These are phyloP conservation scores for Laburnicola sp. DNA, from an alignment of 2,329 filamentous ascomycete species.

Conservation along the genomic window DNA sequence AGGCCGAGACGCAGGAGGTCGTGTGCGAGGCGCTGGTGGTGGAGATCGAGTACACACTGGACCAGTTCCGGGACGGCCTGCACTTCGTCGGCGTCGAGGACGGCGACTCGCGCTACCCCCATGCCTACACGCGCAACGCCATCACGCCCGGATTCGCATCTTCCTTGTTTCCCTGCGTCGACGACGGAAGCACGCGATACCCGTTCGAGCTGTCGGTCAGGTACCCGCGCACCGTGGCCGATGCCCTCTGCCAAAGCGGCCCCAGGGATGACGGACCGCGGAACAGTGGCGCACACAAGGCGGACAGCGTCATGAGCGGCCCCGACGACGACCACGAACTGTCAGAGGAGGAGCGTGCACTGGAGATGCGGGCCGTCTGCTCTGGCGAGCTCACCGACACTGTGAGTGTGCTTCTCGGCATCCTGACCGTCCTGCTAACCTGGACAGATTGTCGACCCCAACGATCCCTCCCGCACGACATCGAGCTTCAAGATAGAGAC, in stretches of 20 bases:
- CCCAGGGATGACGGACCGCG: constrained; percentile 17
- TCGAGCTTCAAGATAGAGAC: constrained; percentile 74
- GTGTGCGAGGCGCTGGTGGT: constrained; percentile 63
- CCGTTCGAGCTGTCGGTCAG: constrained; percentile 88
- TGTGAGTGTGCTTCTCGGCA: constrained; percentile 35
- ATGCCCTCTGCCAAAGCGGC: constrained; percentile 58
- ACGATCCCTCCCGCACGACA: constrained; percentile 80
- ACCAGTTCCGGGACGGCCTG: constrained; percentile 78
- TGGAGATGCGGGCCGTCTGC: constrained; percentile 89
- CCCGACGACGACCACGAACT: constrained; percentile 49
- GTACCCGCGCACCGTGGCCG: constrained; percentile 82
- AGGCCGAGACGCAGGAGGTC: constrained; percentile 28
- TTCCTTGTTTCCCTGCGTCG: constrained; percentile 90
- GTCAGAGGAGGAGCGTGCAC: constrained; percentile 76
- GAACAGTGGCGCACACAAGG: constrained; percentile 30
- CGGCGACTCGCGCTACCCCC: constrained; percentile 80
- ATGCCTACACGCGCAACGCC: constrained; percentile 85
- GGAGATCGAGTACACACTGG: constrained; percentile 75
- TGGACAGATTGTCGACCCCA: constrained; percentile 64
- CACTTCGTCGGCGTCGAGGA: constrained; percentile 88
- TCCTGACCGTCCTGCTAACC: constrained; percentile 16
- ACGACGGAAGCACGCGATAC: constrained; percentile 78
- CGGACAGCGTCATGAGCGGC: constrained; percentile 39
- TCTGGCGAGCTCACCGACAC: constrained; percentile 89
- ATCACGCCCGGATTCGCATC: constrained; percentile 77